Base-by-base conservation (phyloP, 768 basidiomycete genomes). In the Hygrophorus russula region DNA sequence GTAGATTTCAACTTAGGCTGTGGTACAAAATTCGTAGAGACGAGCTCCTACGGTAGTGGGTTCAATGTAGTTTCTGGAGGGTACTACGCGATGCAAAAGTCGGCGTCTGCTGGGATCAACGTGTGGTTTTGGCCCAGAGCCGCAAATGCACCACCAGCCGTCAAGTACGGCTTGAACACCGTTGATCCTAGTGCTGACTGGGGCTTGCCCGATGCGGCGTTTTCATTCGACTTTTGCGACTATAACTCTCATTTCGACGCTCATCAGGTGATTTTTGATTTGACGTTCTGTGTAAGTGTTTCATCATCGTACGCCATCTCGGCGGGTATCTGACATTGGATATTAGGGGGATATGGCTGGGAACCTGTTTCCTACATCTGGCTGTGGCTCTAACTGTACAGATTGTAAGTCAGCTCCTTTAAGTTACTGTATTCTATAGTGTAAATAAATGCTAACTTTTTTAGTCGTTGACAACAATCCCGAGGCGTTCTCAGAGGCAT, bases 51-150 rank as follows among this genome's bases (percentile, higher is more conserved):
- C 51, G 76, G 76, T 17, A 5, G 52, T 27, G 53, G 46, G 9
- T 77, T 80, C 60, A 80, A 80, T 53, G 19, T 24, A 8, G 57
- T 56, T 11, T 69, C 71, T 20, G 83, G 82, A 19, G 83, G 82
- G 0, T 78, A 63, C 64, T 83, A 69, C 54, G 78, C 64, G 38
- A 64, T 79, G 66, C 53, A 62, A 46, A 68, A 70, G 32, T 62
- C 66, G 18, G 43, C 39, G 8, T 32, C 46, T 0, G 59, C 56
- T 2, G 76, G 77, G 17, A 63, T 84, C 31, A 68, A 63, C 42
- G 56, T 82, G 19, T 86, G 78, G 74, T 82, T 77, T 56, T 80
- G 75, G 74, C 53, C 71, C 10, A 62, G 77, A 32, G 48, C 69
- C 46, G 18, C 54, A 8, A 45, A 45, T n/a, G 64, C 76, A 3